Percentiles rank a stretch among this genome's conserved stretches.
Evolutionary conservation across 768 basidiomycete genomes (phyloP).

Genomic region (Naganishia friedmannii): DNA sequence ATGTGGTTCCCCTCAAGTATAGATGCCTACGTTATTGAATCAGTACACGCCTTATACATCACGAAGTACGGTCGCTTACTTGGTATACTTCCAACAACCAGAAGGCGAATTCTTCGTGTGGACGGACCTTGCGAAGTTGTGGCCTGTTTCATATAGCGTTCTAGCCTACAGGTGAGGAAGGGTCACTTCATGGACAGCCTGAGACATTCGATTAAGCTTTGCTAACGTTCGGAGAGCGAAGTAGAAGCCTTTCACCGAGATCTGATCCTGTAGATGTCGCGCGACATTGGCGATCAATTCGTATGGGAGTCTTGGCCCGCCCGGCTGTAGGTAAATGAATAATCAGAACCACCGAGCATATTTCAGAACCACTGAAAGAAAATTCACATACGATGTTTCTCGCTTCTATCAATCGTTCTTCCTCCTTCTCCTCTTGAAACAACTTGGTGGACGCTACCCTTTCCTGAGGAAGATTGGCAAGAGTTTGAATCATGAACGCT

Average conservation of each 20-base stretch:
- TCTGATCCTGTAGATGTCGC: neutral
- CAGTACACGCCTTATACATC: neutral
- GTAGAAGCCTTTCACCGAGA: neutral
- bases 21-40: neutral
- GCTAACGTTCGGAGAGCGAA: neutral
- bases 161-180: neutral
- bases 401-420: neutral
- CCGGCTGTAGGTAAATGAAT: neutral
- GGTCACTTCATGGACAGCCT: neutral
- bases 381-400: neutral
- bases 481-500: neutral
- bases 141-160: neutral
- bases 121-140: neutral
- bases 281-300: neutral
- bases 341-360: neutral
- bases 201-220: neutral
- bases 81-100: neutral
- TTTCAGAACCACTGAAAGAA: neutral
- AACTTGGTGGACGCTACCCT: neutral
- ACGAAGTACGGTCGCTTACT: neutral
- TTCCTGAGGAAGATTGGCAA: neutral
- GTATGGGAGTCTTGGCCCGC: neutral
- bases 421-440: neutral
- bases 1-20: neutral
- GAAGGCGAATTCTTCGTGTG: neutral